A percentile compares a stretch with the other conserved stretches of the same genome.
phyloP scores from a whole-genome alignment of 306 rosid genomes.

The Styphnolobium japonicum region DNA sequence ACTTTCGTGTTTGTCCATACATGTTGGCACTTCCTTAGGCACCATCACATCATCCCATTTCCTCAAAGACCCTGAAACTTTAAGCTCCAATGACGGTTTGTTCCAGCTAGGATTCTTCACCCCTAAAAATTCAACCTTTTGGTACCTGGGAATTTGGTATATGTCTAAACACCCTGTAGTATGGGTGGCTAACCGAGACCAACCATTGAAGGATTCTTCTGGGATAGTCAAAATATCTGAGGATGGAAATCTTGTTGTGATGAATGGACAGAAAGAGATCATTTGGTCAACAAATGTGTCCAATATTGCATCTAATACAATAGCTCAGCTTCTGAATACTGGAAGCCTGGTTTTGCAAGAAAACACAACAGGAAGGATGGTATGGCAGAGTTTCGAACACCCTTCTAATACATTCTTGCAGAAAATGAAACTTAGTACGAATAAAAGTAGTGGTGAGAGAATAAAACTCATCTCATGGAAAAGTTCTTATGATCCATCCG shows the following conservation, averaged over 20 bases:
- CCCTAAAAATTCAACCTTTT: conserved; percentile 12
- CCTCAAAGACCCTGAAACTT: background rate
- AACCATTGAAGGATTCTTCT: conserved; percentile 16
- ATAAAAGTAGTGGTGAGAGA: background rate
- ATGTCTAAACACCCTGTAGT: background rate
- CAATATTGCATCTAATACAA: background rate
- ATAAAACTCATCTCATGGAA: background rate
- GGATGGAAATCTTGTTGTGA: conserved; percentile 24
- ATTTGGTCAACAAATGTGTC: conserved; percentile 40
- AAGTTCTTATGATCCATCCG: conserved; percentile 23
- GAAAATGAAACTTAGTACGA: background rate
- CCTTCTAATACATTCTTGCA: conserved; percentile 20
- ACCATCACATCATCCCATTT: background rate
- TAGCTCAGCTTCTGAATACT: background rate
- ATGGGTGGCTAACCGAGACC: conserved; percentile 40
- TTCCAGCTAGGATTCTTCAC: conserved; percentile 42
- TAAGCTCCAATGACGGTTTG: background rate
- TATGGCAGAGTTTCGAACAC: conserved; percentile 37
- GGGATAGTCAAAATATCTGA: conserved; percentile 21
- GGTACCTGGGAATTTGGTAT: conserved; percentile 38
- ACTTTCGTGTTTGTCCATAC: background rate
- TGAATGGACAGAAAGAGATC: background rate
- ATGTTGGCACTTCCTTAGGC: background rate
- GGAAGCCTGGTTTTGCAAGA: conserved; percentile 38
- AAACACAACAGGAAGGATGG: background rate